Conservation (phyloP, 306 rosid species). For the Coriaria nepalensis region DNA sequence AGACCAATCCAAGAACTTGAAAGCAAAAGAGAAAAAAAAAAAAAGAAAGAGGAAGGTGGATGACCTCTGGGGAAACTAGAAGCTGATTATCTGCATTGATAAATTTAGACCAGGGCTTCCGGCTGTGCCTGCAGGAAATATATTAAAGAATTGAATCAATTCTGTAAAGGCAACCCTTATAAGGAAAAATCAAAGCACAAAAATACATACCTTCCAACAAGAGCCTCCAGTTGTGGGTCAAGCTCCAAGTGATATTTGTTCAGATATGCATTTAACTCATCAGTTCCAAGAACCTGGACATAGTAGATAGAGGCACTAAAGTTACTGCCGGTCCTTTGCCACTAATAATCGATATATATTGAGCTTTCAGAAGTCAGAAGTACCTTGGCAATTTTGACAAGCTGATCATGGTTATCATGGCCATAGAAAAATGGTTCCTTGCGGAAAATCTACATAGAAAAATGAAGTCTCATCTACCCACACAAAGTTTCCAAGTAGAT, state of each 20-base stretch:
- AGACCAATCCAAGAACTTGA: not conserved
- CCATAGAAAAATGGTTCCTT: conserved; percentile 99
- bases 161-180: not conserved
- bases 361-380: no score
- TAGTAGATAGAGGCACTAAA: not conserved
- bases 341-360: no score
- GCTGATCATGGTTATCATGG: conserved; percentile 91
- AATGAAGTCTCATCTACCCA: conserved; percentile 2
- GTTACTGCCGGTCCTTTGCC: no score
- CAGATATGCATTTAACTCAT: conserved; percentile 32
- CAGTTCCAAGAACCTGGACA: conserved; percentile 36
- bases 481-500: conserved; percentile 1
- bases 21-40: not conserved
- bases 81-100: conserved; percentile 90
- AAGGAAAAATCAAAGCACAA: no score
- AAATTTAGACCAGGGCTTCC: conserved; percentile 95
- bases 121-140: conserved; percentile 73
- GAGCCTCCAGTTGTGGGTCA: conserved; percentile 39
- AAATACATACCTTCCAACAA: conserved; percentile 32
- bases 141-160: conserved; percentile 6
- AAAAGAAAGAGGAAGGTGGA: conserved; percentile 2
- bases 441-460: conserved; percentile 55
- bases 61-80: conserved; percentile 92
- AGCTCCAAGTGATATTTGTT: conserved; percentile 33
- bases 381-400: conserved; percentile 88